phyloP scores from a whole-genome alignment of 2,329 filamentous ascomycete genomes.

The Fusarium graminum region DNA sequence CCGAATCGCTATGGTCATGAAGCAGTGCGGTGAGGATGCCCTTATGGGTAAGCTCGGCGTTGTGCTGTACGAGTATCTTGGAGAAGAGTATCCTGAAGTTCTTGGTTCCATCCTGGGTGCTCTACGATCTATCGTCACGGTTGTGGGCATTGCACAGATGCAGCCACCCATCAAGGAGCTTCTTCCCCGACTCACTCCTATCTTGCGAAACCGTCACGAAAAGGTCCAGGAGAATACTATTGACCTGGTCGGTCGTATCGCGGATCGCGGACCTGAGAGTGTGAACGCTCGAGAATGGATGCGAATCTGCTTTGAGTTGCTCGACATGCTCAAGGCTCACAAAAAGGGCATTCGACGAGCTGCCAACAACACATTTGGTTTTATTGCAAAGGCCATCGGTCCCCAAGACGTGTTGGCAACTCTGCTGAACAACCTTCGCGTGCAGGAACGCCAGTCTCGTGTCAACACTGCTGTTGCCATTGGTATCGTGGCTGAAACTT shows the following conservation, averaged over 20 bases:
- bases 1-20: conserved; percentile 98
- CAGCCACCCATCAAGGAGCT: conserved; percentile 97
- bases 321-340: conserved; percentile 99
- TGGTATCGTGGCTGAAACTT: conserved; percentile 98
- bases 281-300: conserved; percentile 99
- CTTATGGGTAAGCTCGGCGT: conserved; percentile 95
- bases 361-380: conserved; percentile 99
- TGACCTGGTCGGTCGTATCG: conserved; percentile 96
- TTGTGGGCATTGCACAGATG: conserved; percentile 98
- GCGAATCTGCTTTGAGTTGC: conserved; percentile 98
- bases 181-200: conserved; percentile 94
- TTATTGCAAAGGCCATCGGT: conserved; percentile 98
- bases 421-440: conserved; percentile 93
- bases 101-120: conserved; percentile 96
- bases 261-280: conserved; percentile 94
- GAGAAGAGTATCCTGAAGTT: conserved; percentile 98
- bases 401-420: conserved; percentile 97
- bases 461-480: conserved; percentile 99
- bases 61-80: conserved; percentile 96
- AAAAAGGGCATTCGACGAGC: conserved; percentile 99
- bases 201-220: conserved; percentile 96
- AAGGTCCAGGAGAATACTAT: conserved; percentile 99
- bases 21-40: conserved; percentile 95
- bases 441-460: conserved; percentile 97
- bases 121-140: conserved; percentile 94